Percentiles rank a stretch among this genome's conserved stretches.
Conservation (phyloP, 1,139 yeast species). For the Suhomyces chickasaworum region DNA sequence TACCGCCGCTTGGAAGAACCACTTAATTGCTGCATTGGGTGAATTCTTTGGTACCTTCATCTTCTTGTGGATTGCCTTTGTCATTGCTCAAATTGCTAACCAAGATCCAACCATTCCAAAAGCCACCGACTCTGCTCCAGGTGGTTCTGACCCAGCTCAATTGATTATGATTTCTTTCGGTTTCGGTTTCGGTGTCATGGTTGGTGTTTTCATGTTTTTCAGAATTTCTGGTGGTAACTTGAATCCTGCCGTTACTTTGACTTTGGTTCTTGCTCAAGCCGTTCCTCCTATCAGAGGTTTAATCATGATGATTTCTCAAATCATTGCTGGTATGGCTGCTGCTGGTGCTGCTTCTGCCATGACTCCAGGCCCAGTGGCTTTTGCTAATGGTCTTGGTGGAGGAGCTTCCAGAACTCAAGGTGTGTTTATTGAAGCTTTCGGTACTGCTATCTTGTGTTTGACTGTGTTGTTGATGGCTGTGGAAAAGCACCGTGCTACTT, state of each 20-base stretch:
- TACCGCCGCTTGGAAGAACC: conserved; percentile 34
- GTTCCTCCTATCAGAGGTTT: conserved; percentile 72
- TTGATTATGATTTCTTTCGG: conserved; percentile 83
- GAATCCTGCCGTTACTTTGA: conserved; percentile 85
- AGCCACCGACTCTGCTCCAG: conserved; percentile 5
- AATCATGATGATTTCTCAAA: conserved; percentile 65
- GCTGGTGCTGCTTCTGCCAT: conserved; percentile 87
- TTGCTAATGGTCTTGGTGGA: conserved; percentile 73
- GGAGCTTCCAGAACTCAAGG: conserved; percentile 77
- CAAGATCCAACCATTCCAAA: conserved; percentile 52
- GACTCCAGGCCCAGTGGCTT: conserved; percentile 80
- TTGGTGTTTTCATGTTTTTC: conserved; percentile 71
- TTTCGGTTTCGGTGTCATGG: conserved; percentile 84
- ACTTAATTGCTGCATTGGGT: conserved; percentile 39
- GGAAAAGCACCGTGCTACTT: conserved; percentile 76
- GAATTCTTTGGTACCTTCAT: conserved; percentile 87
- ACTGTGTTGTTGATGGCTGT: conserved; percentile 85
- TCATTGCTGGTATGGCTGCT: conserved; percentile 88
- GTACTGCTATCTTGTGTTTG: conserved; percentile 69
- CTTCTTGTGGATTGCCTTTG: conserved; percentile 79
- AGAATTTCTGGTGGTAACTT: conserved; percentile 88
- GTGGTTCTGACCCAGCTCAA: conserved; percentile 63
- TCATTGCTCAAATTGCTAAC: conserved; percentile 85
- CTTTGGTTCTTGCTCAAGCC: conserved; percentile 71
- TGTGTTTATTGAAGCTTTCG: conserved; percentile 80